These are phyloP conservation scores for Croton setiger DNA, from an alignment of 441 rosid species.

Conservation along the genomic window DNA sequence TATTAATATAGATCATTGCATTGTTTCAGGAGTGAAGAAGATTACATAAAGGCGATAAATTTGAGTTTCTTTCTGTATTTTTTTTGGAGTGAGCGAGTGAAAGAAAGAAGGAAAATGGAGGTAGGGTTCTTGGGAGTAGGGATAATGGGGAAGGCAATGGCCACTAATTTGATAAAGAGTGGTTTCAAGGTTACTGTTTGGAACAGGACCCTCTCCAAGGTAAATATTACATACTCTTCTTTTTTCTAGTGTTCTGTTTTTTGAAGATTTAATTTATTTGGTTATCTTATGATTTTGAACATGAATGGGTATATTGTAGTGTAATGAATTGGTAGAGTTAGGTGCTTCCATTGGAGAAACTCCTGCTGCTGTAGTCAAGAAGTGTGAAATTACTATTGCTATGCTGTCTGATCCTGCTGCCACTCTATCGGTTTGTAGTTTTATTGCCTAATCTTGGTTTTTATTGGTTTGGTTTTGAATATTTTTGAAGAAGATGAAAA, in stretches of 20 bases:
- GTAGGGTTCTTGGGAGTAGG: constrained; percentile 93
- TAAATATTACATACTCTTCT: constrained; percentile 24
- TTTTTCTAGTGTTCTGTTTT: background rate
- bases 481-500: background rate
- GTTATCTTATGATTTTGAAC: too few species aligned
- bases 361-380: constrained; percentile 83
- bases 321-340: constrained; percentile 74
- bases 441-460: background rate
- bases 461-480: background rate
- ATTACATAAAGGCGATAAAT: background rate
- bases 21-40: background rate
- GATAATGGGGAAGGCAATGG: constrained; percentile 97
- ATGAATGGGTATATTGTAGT: constrained; percentile 35
- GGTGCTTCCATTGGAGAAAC: constrained; percentile 78
- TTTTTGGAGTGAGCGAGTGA: background rate
- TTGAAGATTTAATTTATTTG: background rate
- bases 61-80: too few species aligned
- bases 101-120: constrained; percentile 48
- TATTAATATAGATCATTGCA: background rate
- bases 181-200: constrained; percentile 94
- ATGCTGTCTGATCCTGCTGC: constrained; percentile 93
- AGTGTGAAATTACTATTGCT: constrained; percentile 78
- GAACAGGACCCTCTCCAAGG: constrained; percentile 97
- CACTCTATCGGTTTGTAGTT: constrained; percentile 62
- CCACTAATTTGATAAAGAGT: constrained; percentile 66